Conservation (phyloP, 768 basidiomycete genomes). For the Crepidotus variabilis region DNA sequence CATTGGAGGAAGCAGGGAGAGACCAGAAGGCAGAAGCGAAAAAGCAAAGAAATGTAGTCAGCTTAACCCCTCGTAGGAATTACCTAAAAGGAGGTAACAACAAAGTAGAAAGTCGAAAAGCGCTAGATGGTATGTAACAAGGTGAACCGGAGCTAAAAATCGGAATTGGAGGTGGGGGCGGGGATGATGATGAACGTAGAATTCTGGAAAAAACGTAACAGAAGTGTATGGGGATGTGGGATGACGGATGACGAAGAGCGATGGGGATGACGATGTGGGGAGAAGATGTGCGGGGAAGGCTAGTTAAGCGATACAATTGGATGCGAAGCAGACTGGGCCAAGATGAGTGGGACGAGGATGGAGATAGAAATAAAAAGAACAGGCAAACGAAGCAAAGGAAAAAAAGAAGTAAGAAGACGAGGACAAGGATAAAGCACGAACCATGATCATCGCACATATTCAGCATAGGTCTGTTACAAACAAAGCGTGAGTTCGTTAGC, state of each 20-base stretch:
- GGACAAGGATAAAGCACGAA: slow-evolving; percentile 27
- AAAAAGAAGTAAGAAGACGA: neutral
- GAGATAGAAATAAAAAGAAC: neutral
- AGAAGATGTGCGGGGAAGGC: neutral
- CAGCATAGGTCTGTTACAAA: slow-evolving; percentile 64
- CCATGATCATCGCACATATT: slow-evolving; percentile 90
- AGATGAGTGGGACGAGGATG: neutral
- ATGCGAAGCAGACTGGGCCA: slow-evolving; percentile 16
- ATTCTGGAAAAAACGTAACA: neutral
- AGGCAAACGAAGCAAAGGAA: slow-evolving; percentile 7
- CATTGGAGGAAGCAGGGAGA: neutral
- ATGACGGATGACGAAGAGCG: neutral
- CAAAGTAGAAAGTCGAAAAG: too few relatives aligned
- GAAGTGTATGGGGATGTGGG: neutral
- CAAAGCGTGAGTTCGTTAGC: neutral
- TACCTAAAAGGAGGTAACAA: neutral
- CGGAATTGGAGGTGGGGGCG: too few relatives aligned
- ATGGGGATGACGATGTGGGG: neutral
- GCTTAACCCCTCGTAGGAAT: neutral
- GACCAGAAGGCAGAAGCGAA: neutral
- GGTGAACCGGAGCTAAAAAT: too few relatives aligned
- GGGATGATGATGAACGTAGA: too few relatives aligned
- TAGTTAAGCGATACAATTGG: neutral
- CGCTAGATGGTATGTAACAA: too few relatives aligned
- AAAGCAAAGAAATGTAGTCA: neutral